A percentile compares a stretch with the other conserved stretches of the same genome.
Evolutionary conservation across 768 basidiomycete genomes (phyloP).

Genomic region (Cystofilobasidium bisporidii): DNA sequence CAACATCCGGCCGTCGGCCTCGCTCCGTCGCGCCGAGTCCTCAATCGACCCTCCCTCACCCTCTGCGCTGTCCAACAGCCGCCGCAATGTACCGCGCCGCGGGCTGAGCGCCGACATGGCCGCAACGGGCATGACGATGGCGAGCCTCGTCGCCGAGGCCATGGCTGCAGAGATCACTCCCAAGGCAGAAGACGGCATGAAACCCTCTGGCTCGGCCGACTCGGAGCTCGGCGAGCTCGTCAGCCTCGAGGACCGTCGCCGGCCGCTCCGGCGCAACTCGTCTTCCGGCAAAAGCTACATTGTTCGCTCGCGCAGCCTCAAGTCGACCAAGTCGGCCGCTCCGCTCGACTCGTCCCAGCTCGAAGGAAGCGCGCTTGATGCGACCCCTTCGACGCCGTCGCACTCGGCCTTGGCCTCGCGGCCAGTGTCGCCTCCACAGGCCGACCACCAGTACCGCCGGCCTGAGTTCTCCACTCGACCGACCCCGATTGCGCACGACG

Average conservation of each 20-base stretch:
- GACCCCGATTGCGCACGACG: not conserved
- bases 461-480: not conserved
- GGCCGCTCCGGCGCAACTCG: not conserved
- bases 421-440: not conserved
- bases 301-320: not conserved
- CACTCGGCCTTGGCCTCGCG: not conserved
- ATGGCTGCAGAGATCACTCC: not conserved
- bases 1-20: not conserved
- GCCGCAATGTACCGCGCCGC: slow-evolving; percentile 1
- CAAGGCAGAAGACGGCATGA: not conserved
- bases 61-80: not conserved
- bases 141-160: not conserved
- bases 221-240: not conserved
- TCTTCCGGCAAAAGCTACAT: not conserved
- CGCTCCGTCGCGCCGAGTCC: not conserved
- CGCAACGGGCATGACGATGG: not conserved
- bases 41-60: not conserved
- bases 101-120: slow-evolving; percentile 19
- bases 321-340: not conserved
- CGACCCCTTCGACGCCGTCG: not conserved
- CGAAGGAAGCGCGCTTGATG: not conserved
- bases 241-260: not conserved
- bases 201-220: not conserved
- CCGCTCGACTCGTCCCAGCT: not conserved
- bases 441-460: not conserved